Evolutionary conservation across 768 basidiomycete genomes (phyloP).

Genomic region (Peribolospora kevripleyi): DNA sequence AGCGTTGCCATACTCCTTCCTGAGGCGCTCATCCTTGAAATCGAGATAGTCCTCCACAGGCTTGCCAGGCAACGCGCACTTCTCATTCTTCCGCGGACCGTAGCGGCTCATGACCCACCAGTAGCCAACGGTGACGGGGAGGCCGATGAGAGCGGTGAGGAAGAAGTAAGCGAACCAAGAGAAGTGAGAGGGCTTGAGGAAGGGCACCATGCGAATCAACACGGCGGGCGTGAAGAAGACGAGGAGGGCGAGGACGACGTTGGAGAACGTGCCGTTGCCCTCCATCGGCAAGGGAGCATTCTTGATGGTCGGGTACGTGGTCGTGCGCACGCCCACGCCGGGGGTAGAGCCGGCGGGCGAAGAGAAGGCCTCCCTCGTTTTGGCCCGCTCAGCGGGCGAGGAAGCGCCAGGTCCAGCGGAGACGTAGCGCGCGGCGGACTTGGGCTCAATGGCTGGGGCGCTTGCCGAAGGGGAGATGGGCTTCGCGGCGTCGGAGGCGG

Average conservation of each 20-base stretch:
- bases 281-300: conserved; percentile 22
- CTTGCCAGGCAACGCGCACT: conserved; percentile 59
- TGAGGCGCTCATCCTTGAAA: conserved; percentile 62
- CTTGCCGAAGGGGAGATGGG: too few relatives aligned
- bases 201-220: conserved; percentile 54
- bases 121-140: conserved; percentile 60
- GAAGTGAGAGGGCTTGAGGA: conserved; percentile 40
- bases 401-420: too few relatives aligned
- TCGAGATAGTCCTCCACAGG: conserved; percentile 74
- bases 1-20: conserved; percentile 35
- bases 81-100: conserved; percentile 57
- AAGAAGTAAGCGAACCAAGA: conserved; percentile 71
- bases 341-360: too few relatives aligned
- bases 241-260: conserved; percentile 47
- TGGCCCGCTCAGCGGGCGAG: too few relatives aligned
- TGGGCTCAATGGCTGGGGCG: too few relatives aligned
- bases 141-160: conserved; percentile 43
- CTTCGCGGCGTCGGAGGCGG: too few relatives aligned
- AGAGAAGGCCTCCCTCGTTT: too few relatives aligned
- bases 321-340: too few relatives aligned
- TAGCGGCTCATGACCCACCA: conserved; percentile 71
- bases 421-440: too few relatives aligned
- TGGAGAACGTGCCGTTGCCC: conserved; percentile 65
- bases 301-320: too few relatives aligned
- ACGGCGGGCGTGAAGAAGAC: conserved; percentile 53